Percentiles rank a stretch among this genome's conserved stretches.
These are phyloP conservation scores for Carex sylvatica DNA, from an alignment of 202 grass and related monocot genomes.

Conservation along the genomic window DNA sequence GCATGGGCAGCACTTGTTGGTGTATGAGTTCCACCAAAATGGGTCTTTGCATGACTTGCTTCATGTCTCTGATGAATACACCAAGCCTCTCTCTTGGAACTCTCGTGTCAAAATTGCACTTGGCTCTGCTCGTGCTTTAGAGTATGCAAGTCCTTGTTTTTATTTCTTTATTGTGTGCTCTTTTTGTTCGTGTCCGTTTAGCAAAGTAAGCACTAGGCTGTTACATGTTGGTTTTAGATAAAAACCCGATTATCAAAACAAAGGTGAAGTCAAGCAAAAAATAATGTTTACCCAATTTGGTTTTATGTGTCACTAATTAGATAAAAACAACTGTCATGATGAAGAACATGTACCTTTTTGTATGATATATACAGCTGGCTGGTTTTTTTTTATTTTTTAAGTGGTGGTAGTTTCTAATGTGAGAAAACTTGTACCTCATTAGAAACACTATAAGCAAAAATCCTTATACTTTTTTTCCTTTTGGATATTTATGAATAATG, in stretches of 20 bases:
- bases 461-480: background rate
- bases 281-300: background rate
- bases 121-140: slow-evolving; percentile 78
- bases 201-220: background rate
- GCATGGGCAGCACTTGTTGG: slow-evolving; percentile 77
- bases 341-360: background rate
- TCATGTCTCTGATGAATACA: slow-evolving; percentile 67
- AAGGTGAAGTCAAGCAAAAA: background rate
- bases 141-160: slow-evolving; percentile 50
- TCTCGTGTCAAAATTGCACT: slow-evolving; percentile 83
- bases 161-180: background rate
- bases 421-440: background rate
- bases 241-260: background rate
- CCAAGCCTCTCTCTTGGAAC: slow-evolving; percentile 84
- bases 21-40: slow-evolving; percentile 78
- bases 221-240: background rate
- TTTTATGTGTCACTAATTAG: background rate
- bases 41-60: slow-evolving; percentile 91
- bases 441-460: background rate
- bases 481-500: background rate
- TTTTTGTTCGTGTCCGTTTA: slow-evolving; percentile 4
- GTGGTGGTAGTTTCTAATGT: background rate
- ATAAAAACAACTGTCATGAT: background rate
- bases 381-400: background rate
- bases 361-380: background rate